phyloP scores from a whole-genome alignment of 2,329 filamentous ascomycete genomes.

The Colletotrichum sp. region DNA sequence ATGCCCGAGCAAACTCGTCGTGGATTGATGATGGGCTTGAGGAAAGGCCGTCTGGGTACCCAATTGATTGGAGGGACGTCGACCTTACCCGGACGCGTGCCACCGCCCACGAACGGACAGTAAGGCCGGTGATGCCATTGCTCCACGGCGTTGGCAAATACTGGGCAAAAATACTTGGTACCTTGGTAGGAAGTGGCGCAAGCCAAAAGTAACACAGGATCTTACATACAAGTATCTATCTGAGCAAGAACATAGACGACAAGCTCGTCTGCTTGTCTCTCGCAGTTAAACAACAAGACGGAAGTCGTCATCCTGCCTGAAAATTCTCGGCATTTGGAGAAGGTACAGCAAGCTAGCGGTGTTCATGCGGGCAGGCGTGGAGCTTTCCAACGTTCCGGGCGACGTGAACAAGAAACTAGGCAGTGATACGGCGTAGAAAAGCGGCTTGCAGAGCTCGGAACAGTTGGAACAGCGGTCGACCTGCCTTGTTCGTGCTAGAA shows the following conservation, averaged over 20 bases:
- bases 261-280: neutral
- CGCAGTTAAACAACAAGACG: neutral
- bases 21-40: neutral
- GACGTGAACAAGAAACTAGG: neutral
- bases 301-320: neutral
- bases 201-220: neutral
- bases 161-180: neutral
- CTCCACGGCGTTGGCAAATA: neutral
- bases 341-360: neutral
- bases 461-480: neutral
- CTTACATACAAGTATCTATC: neutral
- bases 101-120: neutral
- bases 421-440: neutral
- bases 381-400: neutral
- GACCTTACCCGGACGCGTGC: no score
- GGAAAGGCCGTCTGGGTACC: neutral
- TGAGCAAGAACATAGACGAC: neutral
- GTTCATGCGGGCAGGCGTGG: neutral
- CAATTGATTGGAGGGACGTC: neutral
- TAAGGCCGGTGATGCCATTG: conserved; percentile 3
- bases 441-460: neutral
- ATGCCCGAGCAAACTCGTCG: neutral
- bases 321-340: neutral
- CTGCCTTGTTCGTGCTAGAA: conserved; percentile 15
- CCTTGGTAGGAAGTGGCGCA: neutral